phyloP scores from a whole-genome alignment of 331 rosid species.

The Erythrophleum ivorense region DNA sequence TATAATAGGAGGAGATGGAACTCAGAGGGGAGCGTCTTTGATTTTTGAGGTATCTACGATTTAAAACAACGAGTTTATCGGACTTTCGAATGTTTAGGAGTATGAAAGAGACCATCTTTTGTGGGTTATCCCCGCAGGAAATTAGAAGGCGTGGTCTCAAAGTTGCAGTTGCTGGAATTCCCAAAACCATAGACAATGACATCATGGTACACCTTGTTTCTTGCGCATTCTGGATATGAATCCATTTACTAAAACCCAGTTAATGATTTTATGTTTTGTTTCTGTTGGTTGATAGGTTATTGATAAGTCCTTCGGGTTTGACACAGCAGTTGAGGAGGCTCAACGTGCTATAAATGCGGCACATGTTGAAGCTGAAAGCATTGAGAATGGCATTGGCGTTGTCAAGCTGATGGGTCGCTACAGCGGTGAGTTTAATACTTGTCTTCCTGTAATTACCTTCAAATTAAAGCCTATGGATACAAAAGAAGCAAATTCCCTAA shows the following conservation, averaged over 20 bases:
- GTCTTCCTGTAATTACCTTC: not conserved
- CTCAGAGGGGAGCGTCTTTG: constrained; percentile 85
- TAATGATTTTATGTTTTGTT: constrained; percentile 2
- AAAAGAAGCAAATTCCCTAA: constrained; percentile 11
- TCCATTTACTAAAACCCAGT: not conserved
- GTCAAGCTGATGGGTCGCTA: constrained; percentile 92
- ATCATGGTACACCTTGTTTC: constrained; percentile 61
- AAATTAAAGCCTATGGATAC: constrained; percentile 12
- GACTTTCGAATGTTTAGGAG: not conserved
- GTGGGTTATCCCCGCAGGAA: constrained; percentile 61
- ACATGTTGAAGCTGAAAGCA: constrained; percentile 88
- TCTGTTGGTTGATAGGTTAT: constrained; percentile 53
- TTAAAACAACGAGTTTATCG: constrained; percentile 23
- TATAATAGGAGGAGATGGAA: constrained; percentile 94
- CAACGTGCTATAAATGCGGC: constrained; percentile 95
- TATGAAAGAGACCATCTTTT: not conserved
- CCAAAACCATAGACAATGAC: constrained; percentile 89
- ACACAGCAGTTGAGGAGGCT: constrained; percentile 94
- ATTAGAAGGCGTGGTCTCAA: constrained; percentile 84
- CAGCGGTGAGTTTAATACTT: constrained; percentile 61
- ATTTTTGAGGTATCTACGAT: constrained; percentile 67
- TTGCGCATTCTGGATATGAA: constrained; percentile 4
- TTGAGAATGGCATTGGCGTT: constrained; percentile 84
- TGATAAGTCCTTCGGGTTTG: constrained; percentile 88
- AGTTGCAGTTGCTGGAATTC: constrained; percentile 82